Conservation (phyloP, 257 asterid species). For the Solanum stenotomum region DNA sequence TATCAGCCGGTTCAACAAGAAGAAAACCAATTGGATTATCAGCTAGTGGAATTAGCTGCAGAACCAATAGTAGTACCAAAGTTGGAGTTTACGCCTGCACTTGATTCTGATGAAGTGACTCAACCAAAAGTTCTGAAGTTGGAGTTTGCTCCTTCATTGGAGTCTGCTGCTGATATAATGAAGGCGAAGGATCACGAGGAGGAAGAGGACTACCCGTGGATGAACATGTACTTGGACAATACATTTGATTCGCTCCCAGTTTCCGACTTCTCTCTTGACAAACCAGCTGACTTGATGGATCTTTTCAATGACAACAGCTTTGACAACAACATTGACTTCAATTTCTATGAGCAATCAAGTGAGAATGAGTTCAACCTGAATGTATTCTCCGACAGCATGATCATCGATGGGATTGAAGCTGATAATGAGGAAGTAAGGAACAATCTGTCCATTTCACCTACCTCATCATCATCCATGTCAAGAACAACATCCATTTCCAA, state of each 20-base stretch:
- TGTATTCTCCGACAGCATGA: constrained; percentile 10
- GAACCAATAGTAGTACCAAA: background rate
- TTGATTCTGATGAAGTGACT: background rate
- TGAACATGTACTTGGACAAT: constrained; percentile 37
- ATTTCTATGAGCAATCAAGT: constrained; percentile 28
- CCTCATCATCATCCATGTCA: constrained; percentile 24
- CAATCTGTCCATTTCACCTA: constrained; percentile 18
- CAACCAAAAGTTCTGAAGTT: constrained; percentile 13
- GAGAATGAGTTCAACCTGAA: constrained; percentile 26
- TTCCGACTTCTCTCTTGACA: constrained; percentile 39
- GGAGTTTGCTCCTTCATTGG: constrained; percentile 6
- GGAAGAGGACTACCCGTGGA: constrained; percentile 62
- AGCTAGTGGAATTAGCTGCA: background rate
- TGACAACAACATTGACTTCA: constrained; percentile 46
- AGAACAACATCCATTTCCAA: constrained; percentile 20
- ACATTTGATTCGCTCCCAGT: constrained; percentile 30
- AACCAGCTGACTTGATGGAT: constrained; percentile 33
- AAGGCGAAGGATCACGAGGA: constrained; percentile 25
- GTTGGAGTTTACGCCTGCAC: background rate
- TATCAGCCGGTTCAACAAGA: constrained; percentile 1
- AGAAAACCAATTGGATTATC: constrained; percentile 1
- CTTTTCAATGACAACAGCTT: constrained; percentile 39
- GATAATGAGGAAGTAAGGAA: constrained; percentile 12
- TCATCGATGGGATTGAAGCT: background rate
- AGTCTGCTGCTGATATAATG: background rate